phyloP scores from a whole-genome alignment of 306 rosid genomes.

The Sindora glabra region DNA sequence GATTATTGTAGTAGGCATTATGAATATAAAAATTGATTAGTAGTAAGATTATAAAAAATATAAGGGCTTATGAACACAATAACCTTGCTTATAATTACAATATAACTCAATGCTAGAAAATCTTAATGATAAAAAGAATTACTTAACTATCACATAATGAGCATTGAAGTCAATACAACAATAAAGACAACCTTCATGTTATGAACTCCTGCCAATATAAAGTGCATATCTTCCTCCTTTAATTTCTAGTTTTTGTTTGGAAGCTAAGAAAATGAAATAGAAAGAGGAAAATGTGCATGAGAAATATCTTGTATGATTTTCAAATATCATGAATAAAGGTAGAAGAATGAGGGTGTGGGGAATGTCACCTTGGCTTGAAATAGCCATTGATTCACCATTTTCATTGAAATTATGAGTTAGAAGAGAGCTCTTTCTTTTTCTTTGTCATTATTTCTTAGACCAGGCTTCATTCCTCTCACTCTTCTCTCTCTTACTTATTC shows the following conservation, averaged over 20 bases:
- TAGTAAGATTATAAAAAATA: neutral
- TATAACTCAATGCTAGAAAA: slow-evolving; percentile 38
- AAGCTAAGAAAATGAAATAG: neutral
- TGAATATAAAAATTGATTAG: neutral
- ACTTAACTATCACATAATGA: slow-evolving; percentile 18
- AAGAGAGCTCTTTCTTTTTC: no score
- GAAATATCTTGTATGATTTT: neutral
- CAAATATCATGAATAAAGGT: neutral
- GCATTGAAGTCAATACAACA: slow-evolving; percentile 28
- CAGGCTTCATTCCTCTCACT: slow-evolving; percentile 60
- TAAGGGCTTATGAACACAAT: neutral
- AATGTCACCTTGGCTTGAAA: slow-evolving; percentile 7
- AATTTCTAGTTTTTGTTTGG: neutral
- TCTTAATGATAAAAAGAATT: slow-evolving; percentile 49
- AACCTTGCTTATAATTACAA: slow-evolving; percentile 28
- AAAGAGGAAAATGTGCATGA: neutral
- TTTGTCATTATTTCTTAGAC: slow-evolving; percentile 34
- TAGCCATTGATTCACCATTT: no score
- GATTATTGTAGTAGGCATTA: neutral
- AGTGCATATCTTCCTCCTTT: neutral
- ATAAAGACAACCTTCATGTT: neutral
- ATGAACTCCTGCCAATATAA: neutral
- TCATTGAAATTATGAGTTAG: neutral
- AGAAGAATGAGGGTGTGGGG: slow-evolving; percentile 41
- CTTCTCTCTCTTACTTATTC: slow-evolving; percentile 13